These are phyloP conservation scores for Fusarium sp. DNA, from an alignment of 2,329 filamentous ascomycete genomes.

Conservation along the genomic window DNA sequence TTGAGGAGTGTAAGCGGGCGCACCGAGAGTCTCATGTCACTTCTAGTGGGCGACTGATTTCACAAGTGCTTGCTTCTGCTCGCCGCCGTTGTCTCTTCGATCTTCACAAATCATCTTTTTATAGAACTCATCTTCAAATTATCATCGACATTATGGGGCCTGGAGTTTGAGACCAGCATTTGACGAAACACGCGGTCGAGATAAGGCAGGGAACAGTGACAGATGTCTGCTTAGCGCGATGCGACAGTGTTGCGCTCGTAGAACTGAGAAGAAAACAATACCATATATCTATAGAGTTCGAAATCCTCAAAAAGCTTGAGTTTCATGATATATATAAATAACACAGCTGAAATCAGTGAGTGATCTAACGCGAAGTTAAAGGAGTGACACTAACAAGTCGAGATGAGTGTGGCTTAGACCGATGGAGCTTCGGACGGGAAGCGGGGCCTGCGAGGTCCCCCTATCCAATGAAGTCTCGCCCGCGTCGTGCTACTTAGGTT, in stretches of 20 bases:
- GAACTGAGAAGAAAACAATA: background rate
- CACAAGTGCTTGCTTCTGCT: background rate
- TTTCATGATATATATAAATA: too few relatives aligned
- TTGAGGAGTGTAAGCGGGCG: background rate
- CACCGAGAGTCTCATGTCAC: background rate
- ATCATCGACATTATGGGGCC: conserved; percentile 17
- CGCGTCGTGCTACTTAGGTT: conserved; percentile 15
- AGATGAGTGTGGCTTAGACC: conserved; percentile 47
- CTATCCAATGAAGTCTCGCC: conserved; percentile 26
- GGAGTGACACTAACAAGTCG: conserved; percentile 16
- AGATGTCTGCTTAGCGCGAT: background rate
- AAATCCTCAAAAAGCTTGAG: background rate
- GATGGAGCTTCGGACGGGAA: conserved; percentile 38
- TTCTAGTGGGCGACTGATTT: background rate
- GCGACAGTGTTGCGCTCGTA: background rate
- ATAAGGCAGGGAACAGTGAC: background rate
- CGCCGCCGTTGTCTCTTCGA: background rate
- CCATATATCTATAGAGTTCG: background rate
- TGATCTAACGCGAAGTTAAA: background rate
- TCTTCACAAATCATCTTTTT: conserved; percentile 24
- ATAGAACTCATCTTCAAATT: conserved; percentile 31
- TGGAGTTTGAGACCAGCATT: conserved; percentile 11
- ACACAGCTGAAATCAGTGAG: too few relatives aligned
- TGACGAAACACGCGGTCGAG: conserved; percentile 2
- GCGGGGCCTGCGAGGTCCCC: conserved; percentile 17